Base-by-base conservation (phyloP, 805 yeast genomes). In the Debaryomyces hansenii region DNA sequence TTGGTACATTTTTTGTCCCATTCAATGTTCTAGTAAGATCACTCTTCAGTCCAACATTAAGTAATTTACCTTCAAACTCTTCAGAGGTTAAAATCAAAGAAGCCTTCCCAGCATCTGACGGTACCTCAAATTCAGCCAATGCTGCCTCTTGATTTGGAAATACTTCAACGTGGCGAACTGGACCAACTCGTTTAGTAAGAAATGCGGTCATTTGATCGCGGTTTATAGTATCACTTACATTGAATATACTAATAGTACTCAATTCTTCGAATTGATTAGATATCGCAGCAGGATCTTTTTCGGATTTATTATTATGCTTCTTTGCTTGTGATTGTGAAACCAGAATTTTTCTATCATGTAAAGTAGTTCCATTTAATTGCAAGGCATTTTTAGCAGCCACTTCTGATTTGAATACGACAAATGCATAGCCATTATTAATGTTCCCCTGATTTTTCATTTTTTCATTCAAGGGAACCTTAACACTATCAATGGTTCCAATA, bases 381-480 rank as follows among this genome's bases (percentile, higher is more conserved):
- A 83, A 51, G 0, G 89, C 82, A 3, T 59, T 58, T 0, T 63
- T 56, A 0, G 90, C 87, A 2, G 72, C 75, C 1, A 69, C 72
- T 7, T 62, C 58, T 0, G 63, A 62, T 2, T 56, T 47, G 53
- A 80, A 86, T 0, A 79, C 68, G 0, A 87, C 64, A 57, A 87
- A 86, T 0, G 85, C 96, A 60, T 75, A 83, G 0, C 92, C 91
- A 39, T 80, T 81, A 56, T 83, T 76, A 12, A 57, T 51, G 6
- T 67, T 56, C 1, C 62, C 66, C 6, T 64, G 62, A 4, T 57
- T 55, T 37, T 59, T 67, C 28, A 64, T 66, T 31, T 59, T 60
- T 6, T 61, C 59, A 24, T 56, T 60, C 39, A 75, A 47, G 2
- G 87, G 88, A 2, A 85, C 50, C 28, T 67, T 70, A 0, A 86